Percentiles rank a stretch among this genome's conserved stretches.
phyloP scores from a whole-genome alignment of 192 early-diverging fungal species.

The Coemansia sp. region DNA sequence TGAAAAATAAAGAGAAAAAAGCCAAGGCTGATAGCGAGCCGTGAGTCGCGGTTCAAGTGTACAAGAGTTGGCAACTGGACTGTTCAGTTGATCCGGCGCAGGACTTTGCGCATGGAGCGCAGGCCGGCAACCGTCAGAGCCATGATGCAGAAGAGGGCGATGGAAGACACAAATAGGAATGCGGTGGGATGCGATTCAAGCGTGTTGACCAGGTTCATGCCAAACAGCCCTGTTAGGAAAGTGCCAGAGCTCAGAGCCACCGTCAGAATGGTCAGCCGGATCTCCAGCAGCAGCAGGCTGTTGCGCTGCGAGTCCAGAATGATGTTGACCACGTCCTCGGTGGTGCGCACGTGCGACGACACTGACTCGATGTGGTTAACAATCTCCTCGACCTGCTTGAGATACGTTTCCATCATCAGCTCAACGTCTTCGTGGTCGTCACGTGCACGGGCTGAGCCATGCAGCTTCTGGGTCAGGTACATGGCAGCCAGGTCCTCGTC shows the following conservation, averaged over 20 bases:
- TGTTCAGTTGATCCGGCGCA: conserved; percentile 41
- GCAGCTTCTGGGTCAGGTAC: conserved; percentile 83
- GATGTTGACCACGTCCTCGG: conserved; percentile 83
- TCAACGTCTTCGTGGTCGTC: conserved; percentile 87
- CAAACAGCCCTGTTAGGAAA: conserved; percentile 75
- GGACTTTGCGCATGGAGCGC: conserved; percentile 50
- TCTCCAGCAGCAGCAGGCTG: conserved; percentile 79
- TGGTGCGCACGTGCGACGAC: conserved; percentile 69
- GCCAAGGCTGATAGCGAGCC: neutral
- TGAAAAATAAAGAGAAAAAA: neutral
- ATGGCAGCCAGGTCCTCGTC: conserved; percentile 89
- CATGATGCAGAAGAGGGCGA: conserved; percentile 45
- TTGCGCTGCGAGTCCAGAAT: conserved; percentile 85
- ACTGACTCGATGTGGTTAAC: conserved; percentile 70
- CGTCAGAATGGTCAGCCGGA: conserved; percentile 77
- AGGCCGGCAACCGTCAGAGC: conserved; percentile 37
- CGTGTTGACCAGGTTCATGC: conserved; percentile 84
- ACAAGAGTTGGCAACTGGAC: neutral
- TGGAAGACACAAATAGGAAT: conserved; percentile 63
- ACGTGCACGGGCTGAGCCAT: conserved; percentile 54
- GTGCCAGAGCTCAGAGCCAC: conserved; percentile 73
- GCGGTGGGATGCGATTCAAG: conserved; percentile 70
- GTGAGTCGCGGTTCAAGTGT: neutral
- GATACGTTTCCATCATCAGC: conserved; percentile 85
- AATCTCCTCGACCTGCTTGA: conserved; percentile 84